Percentiles rank a stretch among this genome's conserved stretches.
These are phyloP conservation scores for Aegilops sharonensis DNA, from an alignment of 176 grass and related monocot species.

Conservation along the genomic window DNA sequence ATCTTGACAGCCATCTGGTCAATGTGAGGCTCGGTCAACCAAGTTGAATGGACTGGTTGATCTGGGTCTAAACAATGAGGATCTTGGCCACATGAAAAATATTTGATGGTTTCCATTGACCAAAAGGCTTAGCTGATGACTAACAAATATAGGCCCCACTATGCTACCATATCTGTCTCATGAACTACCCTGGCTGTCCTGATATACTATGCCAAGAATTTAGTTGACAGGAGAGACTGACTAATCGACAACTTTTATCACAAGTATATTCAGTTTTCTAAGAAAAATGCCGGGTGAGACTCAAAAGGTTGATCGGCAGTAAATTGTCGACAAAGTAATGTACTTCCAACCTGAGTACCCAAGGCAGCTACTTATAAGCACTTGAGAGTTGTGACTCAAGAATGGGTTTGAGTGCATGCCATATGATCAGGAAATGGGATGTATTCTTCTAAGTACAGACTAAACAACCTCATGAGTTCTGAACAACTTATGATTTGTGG, in stretches of 20 bases:
- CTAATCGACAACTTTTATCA: background rate
- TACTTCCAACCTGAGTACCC: background rate
- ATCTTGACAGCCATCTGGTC: background rate
- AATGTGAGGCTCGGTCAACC: constrained; percentile 7
- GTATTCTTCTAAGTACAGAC: background rate
- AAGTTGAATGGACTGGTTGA: constrained; percentile 5
- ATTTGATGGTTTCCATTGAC: background rate
- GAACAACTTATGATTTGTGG: background rate
- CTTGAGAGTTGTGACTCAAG: background rate
- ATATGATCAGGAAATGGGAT: constrained; percentile 7
- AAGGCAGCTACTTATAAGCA: background rate
- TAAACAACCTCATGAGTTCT: background rate
- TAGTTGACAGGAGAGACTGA: constrained; percentile 2
- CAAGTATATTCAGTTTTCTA: background rate
- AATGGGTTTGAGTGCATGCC: background rate
- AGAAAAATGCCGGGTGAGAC: background rate
- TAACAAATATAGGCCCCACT: background rate
- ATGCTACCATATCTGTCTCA: constrained; percentile 10
- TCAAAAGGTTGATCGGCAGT: background rate
- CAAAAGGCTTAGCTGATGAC: background rate
- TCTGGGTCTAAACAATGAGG: background rate
- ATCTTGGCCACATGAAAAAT: background rate
- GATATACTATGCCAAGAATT: background rate
- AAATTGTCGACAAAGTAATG: background rate
- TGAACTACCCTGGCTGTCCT: background rate